Evolutionary conservation across 2,329 filamentous ascomycete genomes (phyloP), one percentile per base, ranked within the genome.

Genomic region (Leptographium lundbergii): DNA sequence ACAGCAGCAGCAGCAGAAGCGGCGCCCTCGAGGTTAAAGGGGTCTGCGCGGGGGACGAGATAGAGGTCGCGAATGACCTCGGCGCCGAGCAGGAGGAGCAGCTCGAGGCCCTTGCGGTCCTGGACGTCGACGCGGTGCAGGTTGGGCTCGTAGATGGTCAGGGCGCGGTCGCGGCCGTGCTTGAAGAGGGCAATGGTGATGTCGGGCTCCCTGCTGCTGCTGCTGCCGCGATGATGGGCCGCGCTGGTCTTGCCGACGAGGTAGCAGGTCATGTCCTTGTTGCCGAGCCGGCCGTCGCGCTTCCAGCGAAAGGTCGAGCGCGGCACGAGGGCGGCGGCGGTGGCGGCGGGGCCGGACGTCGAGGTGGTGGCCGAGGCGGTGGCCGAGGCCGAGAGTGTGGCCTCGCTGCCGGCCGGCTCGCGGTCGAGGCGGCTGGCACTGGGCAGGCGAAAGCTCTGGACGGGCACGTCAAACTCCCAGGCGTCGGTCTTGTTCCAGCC

Each of bases 91-190:
- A 87, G 69, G 22, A 97, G 72, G 1, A 91, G 85, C 1, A 97
- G 81, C 69, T 99, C 94, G 4, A 97, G 75, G 0, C 94, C 94
- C 71, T 96, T 97, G 60, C 87, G 84, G 71, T 99, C 94, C 70
- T 99, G 91, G 62, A 97, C 84, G 51, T 97, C 91, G 13, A 97
- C 87, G 7, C 94, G 81, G 62, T 87, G 86, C 68, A 97, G 78
- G 69, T 97, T 97, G 6, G 92, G 89, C 71, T 99, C 89, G 74
- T 97, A 96, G 50, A 99, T 80, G 2, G 91, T 95, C 60, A 97
- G 73, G 34, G 71, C 69, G 42, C 73, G 75, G 65, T 91, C 88
- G 54, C 76, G 73, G 29, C 86, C 77, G 22, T 81, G 80, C 64
- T 87, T 85, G 76, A 91, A 95, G 66, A 97, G 81, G 2, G 90